Percentiles rank a stretch among this genome's conserved stretches.
phyloP scores from a whole-genome alignment of 306 rosid genomes.

The Quercus rubra region DNA sequence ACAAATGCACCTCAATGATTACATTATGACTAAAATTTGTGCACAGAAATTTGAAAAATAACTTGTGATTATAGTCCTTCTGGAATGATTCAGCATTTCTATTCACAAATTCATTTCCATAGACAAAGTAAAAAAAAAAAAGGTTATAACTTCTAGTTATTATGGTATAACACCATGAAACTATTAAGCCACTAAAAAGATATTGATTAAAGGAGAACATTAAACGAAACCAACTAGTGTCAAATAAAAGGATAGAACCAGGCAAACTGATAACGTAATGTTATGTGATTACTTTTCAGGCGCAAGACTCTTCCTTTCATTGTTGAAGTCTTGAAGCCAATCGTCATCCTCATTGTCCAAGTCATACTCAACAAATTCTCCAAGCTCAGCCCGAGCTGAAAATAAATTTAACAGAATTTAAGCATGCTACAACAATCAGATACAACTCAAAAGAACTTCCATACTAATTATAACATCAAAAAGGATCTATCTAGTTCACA shows the following conservation, averaged over 20 bases:
- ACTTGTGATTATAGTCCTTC: too few species aligned
- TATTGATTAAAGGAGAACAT: background rate
- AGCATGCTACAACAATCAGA: conserved; percentile 1
- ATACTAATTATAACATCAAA: conserved; percentile 13
- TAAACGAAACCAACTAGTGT: conserved; percentile 4
- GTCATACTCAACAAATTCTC: conserved; percentile 97
- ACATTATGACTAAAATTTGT: background rate
- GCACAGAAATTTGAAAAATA: too few species aligned
- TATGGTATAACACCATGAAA: background rate
- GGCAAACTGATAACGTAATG: background rate
- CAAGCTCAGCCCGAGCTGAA: conserved; percentile 89
- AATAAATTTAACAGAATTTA: conserved; percentile 21
- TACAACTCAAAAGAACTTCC: conserved; percentile 4
- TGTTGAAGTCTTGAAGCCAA: conserved; percentile 73
- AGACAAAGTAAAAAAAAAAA: background rate
- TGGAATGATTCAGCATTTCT: too few species aligned
- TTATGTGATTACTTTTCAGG: conserved; percentile 52
- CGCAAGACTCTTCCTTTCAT: conserved; percentile 57
- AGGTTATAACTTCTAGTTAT: too few species aligned
- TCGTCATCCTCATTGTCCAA: conserved; percentile 94
- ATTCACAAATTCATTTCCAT: background rate
- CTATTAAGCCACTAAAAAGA: background rate
- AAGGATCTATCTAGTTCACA: conserved; percentile 14
- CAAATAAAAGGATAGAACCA: background rate
- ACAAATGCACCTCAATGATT: background rate